Evolutionary conservation across 2,329 filamentous ascomycete genomes (phyloP).

Genomic region (Apiospora arundinis): DNA sequence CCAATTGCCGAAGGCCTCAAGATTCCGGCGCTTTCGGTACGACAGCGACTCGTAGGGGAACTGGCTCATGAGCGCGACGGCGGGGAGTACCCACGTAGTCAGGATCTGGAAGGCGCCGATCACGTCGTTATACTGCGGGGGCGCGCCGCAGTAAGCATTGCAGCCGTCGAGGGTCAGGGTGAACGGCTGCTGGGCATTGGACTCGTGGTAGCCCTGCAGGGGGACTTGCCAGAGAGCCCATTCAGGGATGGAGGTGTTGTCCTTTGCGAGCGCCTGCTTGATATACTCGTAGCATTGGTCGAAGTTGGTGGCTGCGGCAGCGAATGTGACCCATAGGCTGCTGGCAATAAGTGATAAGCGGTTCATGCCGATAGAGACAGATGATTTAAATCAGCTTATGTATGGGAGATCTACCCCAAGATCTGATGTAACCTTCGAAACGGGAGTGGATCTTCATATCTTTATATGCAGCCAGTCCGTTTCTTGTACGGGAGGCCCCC

Average conservation of each 20-base stretch:
- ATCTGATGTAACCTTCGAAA: background rate
- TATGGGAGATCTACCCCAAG: background rate
- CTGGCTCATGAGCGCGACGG: slow-evolving; percentile 13
- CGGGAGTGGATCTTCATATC: background rate
- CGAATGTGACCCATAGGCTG: background rate
- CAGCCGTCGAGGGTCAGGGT: background rate
- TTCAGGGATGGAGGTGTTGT: background rate
- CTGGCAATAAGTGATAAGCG: background rate
- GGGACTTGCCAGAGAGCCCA: background rate
- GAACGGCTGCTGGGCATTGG: background rate
- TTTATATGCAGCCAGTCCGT: background rate
- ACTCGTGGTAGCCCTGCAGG: background rate
- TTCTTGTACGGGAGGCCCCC: background rate
- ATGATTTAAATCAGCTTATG: background rate
- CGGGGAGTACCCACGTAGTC: slow-evolving; percentile 3
- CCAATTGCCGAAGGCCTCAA: slow-evolving; percentile 9
- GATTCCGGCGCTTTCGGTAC: background rate
- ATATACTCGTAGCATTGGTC: background rate
- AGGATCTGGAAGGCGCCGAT: slow-evolving; percentile 16
- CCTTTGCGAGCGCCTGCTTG: background rate
- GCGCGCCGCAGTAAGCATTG: background rate
- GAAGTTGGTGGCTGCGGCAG: background rate
- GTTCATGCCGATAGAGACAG: background rate
- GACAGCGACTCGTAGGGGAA: slow-evolving; percentile 15
- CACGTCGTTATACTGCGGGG: background rate